Evolutionary conservation across 176 grass and related monocot species (phyloP).

Genomic region (Ananas comosus): DNA sequence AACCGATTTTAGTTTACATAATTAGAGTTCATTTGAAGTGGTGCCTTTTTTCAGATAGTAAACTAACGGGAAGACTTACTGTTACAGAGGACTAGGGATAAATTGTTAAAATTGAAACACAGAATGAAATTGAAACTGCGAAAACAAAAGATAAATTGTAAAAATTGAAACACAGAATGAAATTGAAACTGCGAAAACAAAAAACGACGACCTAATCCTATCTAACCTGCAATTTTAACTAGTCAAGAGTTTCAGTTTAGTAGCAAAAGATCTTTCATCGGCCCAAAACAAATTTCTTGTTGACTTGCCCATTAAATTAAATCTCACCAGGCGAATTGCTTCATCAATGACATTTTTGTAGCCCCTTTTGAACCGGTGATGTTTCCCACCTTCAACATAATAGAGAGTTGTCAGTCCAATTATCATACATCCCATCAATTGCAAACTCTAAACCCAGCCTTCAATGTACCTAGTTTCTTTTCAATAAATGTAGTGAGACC

Average conservation of each 20-base stretch:
- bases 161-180: no score
- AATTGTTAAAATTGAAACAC: no score
- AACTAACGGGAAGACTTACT: no score
- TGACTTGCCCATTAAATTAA: conserved; percentile 3
- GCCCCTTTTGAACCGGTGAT: conserved; percentile 88
- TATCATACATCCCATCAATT: background rate
- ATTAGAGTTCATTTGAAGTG: no score
- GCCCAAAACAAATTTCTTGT: background rate
- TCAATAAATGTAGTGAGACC: conserved; percentile 89
- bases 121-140: no score
- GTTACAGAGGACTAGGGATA: no score
- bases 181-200: no score
- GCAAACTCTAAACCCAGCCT: conserved; percentile 13
- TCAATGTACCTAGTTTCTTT: conserved; percentile 74
- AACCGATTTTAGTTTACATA: no score
- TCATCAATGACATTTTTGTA: conserved; percentile 99
- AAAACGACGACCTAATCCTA: no score
- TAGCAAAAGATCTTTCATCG: background rate
- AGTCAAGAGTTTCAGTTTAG: background rate
- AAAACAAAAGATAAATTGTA: no score
- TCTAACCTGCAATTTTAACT: background rate
- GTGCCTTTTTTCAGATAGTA: no score
- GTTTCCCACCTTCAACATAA: conserved; percentile 73
- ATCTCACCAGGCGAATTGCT: conserved; percentile 78
- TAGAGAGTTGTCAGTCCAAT: conserved; percentile 14